These are phyloP conservation scores for Trichoderma reesei DNA, from an alignment of 495 filamentous ascomycete species.

Conservation along the genomic window DNA sequence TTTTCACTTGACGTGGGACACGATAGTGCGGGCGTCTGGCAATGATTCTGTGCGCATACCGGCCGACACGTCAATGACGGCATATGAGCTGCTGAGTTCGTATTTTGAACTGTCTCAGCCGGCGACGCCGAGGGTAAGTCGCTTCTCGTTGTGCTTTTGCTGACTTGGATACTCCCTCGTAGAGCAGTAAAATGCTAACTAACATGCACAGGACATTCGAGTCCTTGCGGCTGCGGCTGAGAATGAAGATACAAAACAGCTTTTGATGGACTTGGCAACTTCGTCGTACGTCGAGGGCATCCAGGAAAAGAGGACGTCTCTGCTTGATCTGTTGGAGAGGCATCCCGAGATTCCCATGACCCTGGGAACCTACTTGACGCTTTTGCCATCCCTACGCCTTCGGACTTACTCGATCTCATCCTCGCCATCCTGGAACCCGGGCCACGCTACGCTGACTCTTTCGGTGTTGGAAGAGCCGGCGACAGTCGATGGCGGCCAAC, in stretches of 20 bases:
- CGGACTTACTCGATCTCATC: slow-evolving; percentile 80
- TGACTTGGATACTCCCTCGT: neutral
- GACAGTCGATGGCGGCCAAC: slow-evolving; percentile 31
- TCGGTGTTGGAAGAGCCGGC: slow-evolving; percentile 49
- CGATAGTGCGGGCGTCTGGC: slow-evolving; percentile 35
- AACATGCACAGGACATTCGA: slow-evolving; percentile 29
- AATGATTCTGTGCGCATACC: slow-evolving; percentile 45
- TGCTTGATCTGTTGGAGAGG: slow-evolving; percentile 54
- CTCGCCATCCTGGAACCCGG: slow-evolving; percentile 48
- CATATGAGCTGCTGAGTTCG: slow-evolving; percentile 50
- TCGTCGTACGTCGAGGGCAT: slow-evolving; percentile 44
- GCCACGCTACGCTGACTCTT: slow-evolving; percentile 55
- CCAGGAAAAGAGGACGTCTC: slow-evolving; percentile 45
- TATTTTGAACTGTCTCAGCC: slow-evolving; percentile 68
- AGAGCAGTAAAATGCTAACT: neutral
- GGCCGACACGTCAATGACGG: slow-evolving; percentile 46
- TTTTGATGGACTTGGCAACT: slow-evolving; percentile 39
- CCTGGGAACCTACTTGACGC: slow-evolving; percentile 53
- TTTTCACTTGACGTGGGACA: slow-evolving; percentile 52
- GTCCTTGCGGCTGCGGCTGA: slow-evolving; percentile 31
- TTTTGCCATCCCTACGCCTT: slow-evolving; percentile 64
- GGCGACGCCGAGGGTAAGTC: slow-evolving; percentile 43
- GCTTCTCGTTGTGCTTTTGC: neutral
- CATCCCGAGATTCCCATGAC: slow-evolving; percentile 46
- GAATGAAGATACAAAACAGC: slow-evolving; percentile 24